Evolutionary conservation across 2,329 filamentous ascomycete species (phyloP), one percentile per base, ranked within the genome.

Genomic region (Alternaria sp.): DNA sequence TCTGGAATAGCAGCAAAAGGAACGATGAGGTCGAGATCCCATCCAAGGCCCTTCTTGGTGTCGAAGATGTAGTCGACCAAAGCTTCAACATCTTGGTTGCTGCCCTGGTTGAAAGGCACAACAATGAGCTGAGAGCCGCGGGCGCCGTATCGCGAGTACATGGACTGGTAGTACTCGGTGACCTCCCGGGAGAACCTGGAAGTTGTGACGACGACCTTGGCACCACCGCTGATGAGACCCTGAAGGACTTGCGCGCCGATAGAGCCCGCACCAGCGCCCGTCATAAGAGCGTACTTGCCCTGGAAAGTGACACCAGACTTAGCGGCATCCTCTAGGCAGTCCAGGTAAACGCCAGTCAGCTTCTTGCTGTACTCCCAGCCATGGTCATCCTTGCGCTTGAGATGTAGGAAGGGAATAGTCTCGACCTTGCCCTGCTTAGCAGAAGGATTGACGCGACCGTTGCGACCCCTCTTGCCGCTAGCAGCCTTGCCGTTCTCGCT

Each of bases 361-460:
- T 96, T 97, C 88, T 98, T 99, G 89, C 93, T 98, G 85, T 98
- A 99, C 77, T 98, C 94, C 96, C 96, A 99, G 65, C 95, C 95
- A 76, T 97, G 91, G 66, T 94, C 89, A 57, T 92, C 90, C 83
- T 97, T 96, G 81, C 93, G 92, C 88, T 97, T 97, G 61, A 99
- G 85, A 80, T 99, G 96, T 57, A 99, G 84, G 89, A 99, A 99
- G 32, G 96, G 96, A 72, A 99, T 96, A 17, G 96, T 97, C 84
- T 98, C 95, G 61, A 96, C 90, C 85, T 97, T 97, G 81, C 93
- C 93, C 62, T 85, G 82, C 85, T 96, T 96, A 74, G 86, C 83
- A 46, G 81, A 81, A 51, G 83, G 83, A 62, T 86, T 86, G 62
- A 84, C 77, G 57, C 82, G 83, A 61, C 83, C 83, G 67, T 84